Percentiles rank a stretch among this genome's conserved stretches.
Conservation (phyloP, 2,329 filamentous ascomycete species). For the Aspergillus sergii region DNA sequence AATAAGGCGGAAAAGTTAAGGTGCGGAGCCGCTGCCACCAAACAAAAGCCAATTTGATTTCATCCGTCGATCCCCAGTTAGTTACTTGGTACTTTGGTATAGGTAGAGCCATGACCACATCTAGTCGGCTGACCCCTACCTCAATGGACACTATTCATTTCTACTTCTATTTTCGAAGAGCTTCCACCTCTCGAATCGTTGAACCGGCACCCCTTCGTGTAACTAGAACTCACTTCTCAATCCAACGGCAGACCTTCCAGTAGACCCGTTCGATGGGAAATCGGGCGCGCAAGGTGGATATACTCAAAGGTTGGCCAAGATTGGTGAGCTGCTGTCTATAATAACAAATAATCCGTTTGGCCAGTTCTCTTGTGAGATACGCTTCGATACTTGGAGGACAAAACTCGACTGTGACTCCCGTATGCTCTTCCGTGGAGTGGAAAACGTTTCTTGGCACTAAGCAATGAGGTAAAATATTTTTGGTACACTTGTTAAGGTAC, state of each 20-base stretch:
- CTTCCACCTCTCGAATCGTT: constrained; percentile 26
- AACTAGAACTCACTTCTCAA: constrained; percentile 27
- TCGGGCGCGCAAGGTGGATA: constrained; percentile 15
- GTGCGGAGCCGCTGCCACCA: constrained; percentile 10
- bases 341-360: constrained; percentile 8
- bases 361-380: background rate
- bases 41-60: background rate
- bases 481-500: background rate
- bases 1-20: constrained; percentile 2
- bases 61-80: background rate
- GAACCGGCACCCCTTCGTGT: constrained; percentile 31
- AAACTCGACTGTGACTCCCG: background rate
- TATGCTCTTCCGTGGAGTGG: background rate
- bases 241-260: constrained; percentile 34
- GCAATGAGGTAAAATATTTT: background rate
- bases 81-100: too few relatives aligned
- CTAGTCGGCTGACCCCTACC: constrained; percentile 1
- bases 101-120: background rate
- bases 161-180: constrained; percentile 14
- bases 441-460: background rate
- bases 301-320: constrained; percentile 14
- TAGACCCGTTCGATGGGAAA: constrained; percentile 29
- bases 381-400: background rate
- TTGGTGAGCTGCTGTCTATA: constrained; percentile 25
- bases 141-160: constrained; percentile 2